Evolutionary conservation across 306 rosid genomes (phyloP).

Genomic region (Cicer pinnatifidum): DNA sequence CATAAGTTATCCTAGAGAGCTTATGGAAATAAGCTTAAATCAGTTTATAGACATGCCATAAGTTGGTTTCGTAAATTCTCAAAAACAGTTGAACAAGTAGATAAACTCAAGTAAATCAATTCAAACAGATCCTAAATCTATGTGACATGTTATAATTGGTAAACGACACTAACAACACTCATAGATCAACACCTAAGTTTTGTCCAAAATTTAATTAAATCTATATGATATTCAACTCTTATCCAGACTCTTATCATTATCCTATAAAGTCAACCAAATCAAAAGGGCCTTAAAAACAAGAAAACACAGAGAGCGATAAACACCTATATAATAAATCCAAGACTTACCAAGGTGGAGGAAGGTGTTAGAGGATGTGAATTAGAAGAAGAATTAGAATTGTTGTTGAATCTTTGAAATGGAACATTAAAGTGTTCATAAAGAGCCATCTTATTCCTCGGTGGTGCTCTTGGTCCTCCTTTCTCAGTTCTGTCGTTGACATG

Average conservation of each 20-base stretch:
- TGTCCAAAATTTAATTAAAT: background rate
- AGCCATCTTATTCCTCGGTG: slow-evolving; percentile 99
- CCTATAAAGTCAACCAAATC: background rate
- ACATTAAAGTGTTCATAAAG: slow-evolving; percentile 86
- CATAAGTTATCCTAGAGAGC: no score
- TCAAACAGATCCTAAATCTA: background rate
- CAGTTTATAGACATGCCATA: no score
- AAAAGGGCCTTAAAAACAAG: background rate
- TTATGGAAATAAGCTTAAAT: no score
- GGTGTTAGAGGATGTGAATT: slow-evolving; percentile 47
- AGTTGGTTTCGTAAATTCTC: no score
- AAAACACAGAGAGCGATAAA: no score
- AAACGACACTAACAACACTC: background rate
- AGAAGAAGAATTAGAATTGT: slow-evolving; percentile 27
- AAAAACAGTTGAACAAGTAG: no score
- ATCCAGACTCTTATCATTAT: no score
- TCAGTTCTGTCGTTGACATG: slow-evolving; percentile 85
- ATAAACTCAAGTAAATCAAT: no score
- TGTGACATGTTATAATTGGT: background rate
- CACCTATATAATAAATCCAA: background rate
- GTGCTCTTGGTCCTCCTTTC: slow-evolving; percentile 98
- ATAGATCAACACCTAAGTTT: background rate
- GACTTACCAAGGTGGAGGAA: slow-evolving; percentile 67
- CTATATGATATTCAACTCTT: background rate
- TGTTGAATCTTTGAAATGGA: slow-evolving; percentile 75